phyloP scores from a whole-genome alignment of 306 rosid species.

The Clitoria ternatea region DNA sequence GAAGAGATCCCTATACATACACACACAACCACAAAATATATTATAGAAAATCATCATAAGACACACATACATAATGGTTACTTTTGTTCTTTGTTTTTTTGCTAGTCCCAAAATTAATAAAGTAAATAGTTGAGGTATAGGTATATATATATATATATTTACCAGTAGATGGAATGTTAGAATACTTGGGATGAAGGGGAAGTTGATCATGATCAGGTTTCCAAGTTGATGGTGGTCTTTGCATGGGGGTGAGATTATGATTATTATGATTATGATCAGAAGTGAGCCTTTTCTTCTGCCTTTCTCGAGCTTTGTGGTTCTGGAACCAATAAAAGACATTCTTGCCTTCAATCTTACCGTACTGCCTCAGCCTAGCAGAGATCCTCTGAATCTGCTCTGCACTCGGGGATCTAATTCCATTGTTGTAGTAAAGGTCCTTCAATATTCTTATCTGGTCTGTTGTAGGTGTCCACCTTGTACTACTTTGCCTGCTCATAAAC shows the following conservation, averaged over 20 bases:
- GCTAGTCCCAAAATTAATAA: not conserved
- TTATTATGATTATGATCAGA: conserved; percentile 20
- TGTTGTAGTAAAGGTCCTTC: conserved; percentile 95
- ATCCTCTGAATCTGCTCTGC: conserved; percentile 98
- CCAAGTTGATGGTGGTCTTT: conserved; percentile 30
- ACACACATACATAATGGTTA: no score
- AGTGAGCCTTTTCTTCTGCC: conserved; percentile 90
- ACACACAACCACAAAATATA: not conserved
- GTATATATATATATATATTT: not conserved
- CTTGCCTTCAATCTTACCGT: conserved; percentile 96
- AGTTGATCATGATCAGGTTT: conserved; percentile 51
- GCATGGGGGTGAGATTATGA: conserved; percentile 48
- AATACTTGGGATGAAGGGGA: conserved; percentile 41
- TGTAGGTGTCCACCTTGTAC: conserved; percentile 91
- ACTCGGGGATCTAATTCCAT: conserved; percentile 81
- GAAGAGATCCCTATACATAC: conserved; percentile 43
- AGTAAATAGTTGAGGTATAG: not conserved
- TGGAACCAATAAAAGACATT: conserved; percentile 96
- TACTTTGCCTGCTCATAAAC: conserved; percentile 74
- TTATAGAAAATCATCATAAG: not conserved
- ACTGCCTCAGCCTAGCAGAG: conserved; percentile 83
- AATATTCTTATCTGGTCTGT: conserved; percentile 85
- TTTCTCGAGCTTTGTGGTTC: conserved; percentile 97
- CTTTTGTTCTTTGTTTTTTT: not conserved
- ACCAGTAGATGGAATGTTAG: conserved; percentile 50